Conservation (phyloP, 169 alveolate species). For the Cryptosporidium parvum region DNA sequence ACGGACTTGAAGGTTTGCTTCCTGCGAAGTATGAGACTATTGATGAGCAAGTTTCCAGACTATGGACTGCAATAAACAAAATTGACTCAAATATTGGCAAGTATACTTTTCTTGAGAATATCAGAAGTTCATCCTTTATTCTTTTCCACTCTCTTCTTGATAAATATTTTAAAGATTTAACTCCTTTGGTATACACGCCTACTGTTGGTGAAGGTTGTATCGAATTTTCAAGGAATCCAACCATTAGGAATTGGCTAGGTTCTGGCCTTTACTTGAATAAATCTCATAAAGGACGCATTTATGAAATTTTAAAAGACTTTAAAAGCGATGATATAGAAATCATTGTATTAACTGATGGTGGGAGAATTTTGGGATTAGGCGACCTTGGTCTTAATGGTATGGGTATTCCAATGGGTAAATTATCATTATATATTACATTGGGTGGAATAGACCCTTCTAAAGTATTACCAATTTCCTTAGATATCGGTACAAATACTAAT, state of each 20-base stretch:
- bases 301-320: slow-evolving; percentile 25
- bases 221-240: slow-evolving; percentile 72
- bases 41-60: slow-evolving; percentile 75
- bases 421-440: slow-evolving; percentile 79
- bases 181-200: slow-evolving; percentile 81
- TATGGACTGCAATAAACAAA: not conserved
- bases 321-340: slow-evolving; percentile 76
- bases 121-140: slow-evolving; percentile 76
- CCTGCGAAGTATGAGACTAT: slow-evolving; percentile 70
- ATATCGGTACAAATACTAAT: slow-evolving; percentile 79
- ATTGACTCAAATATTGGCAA: slow-evolving; percentile 58
- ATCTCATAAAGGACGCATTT: slow-evolving; percentile 17
- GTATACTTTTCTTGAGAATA: slow-evolving; percentile 74
- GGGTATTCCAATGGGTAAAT: slow-evolving; percentile 85
- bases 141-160: slow-evolving; percentile 76
- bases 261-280: slow-evolving; percentile 42
- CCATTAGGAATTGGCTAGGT: slow-evolving; percentile 70
- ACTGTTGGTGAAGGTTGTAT: slow-evolving; percentile 80
- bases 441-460: slow-evolving; percentile 81
- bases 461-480: slow-evolving; percentile 78
- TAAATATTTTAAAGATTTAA: slow-evolving; percentile 72
- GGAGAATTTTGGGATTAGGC: slow-evolving; percentile 84
- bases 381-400: slow-evolving; percentile 85
- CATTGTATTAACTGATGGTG: slow-evolving; percentile 85
- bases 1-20: slow-evolving; percentile 75